phyloP scores from a whole-genome alignment of 2,329 filamentous ascomycete genomes.

The Fusarium newnesense region DNA sequence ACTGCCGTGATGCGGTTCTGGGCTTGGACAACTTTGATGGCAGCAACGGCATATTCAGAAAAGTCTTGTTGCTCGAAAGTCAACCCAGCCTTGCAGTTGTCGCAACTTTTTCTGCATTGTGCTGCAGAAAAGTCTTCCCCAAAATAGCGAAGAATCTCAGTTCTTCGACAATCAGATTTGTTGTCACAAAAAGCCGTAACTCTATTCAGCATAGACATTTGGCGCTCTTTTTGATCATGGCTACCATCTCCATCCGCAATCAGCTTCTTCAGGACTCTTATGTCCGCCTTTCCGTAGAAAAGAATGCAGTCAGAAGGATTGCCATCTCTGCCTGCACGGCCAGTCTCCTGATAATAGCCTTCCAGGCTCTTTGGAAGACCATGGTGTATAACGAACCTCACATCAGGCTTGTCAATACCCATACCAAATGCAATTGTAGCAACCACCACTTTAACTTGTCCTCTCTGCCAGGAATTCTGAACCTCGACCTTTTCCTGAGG shows the following conservation, averaged over 20 bases:
- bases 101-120: constrained; percentile 80
- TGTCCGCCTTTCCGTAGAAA: constrained; percentile 86
- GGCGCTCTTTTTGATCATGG: constrained; percentile 82
- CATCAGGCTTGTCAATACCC: constrained; percentile 99
- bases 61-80: constrained; percentile 81
- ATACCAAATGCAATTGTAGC: constrained; percentile 99
- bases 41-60: constrained; percentile 76
- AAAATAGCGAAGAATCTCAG: constrained; percentile 93
- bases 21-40: constrained; percentile 74
- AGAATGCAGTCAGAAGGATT: constrained; percentile 88
- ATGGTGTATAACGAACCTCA: constrained; percentile 95
- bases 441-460: constrained; percentile 86
- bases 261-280: constrained; percentile 78
- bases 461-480: constrained; percentile 85
- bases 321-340: constrained; percentile 91
- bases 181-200: constrained; percentile 94
- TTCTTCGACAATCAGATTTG: constrained; percentile 83
- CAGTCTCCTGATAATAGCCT: constrained; percentile 98
- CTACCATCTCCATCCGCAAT: constrained; percentile 84
- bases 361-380: constrained; percentile 94
- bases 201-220: constrained; percentile 84
- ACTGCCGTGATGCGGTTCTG: constrained; percentile 74
- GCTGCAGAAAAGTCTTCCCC: constrained; percentile 80
- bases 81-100: constrained; percentile 84
- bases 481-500: constrained; percentile 74